These are phyloP conservation scores for Neoboletus brunneissimus DNA, from an alignment of 768 basidiomycete species.

Conservation along the genomic window DNA sequence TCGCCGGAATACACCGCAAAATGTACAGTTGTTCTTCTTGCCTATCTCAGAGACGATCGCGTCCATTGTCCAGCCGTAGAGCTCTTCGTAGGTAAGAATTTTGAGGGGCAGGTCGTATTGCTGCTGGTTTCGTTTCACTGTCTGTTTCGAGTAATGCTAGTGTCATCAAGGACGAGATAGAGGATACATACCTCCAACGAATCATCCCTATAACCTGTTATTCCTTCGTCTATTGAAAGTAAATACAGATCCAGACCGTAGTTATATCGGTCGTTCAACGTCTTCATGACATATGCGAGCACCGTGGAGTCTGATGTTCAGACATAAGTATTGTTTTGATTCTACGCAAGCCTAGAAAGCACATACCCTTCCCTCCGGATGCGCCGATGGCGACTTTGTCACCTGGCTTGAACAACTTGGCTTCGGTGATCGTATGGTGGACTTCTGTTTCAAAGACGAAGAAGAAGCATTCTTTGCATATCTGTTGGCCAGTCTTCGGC, in stretches of 20 bases:
- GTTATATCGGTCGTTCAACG: constrained; percentile 88
- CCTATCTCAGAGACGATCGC: constrained; percentile 92
- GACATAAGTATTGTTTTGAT: constrained; percentile 1
- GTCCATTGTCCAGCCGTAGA: constrained; percentile 99
- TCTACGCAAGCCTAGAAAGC: neutral
- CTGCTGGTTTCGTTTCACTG: constrained; percentile 93
- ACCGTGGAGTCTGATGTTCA: constrained; percentile 84
- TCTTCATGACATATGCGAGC: constrained; percentile 94
- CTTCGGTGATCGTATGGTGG: constrained; percentile 88
- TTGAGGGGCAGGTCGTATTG: constrained; percentile 96
- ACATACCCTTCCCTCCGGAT: constrained; percentile 92
- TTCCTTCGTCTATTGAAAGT: constrained; percentile 97
- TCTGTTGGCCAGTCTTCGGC: constrained; percentile 96
- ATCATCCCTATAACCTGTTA: constrained; percentile 96
- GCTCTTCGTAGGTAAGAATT: constrained; percentile 92
- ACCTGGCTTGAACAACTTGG: constrained; percentile 80
- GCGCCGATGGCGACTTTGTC: constrained; percentile 97
- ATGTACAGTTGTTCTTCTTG: constrained; percentile 97
- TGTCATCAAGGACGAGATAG: constrained; percentile 3
- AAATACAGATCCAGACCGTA: constrained; percentile 91
- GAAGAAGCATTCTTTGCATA: constrained; percentile 96
- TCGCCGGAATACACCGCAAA: constrained; percentile 95
- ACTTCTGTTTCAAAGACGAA: constrained; percentile 98
- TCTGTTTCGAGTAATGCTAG: constrained; percentile 47
- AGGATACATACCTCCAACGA: constrained; percentile 75